Percentiles rank a stretch among this genome's conserved stretches.
These are phyloP conservation scores for Pilatotrama ljubarskyi DNA, from an alignment of 768 basidiomycete species.

Conservation along the genomic window DNA sequence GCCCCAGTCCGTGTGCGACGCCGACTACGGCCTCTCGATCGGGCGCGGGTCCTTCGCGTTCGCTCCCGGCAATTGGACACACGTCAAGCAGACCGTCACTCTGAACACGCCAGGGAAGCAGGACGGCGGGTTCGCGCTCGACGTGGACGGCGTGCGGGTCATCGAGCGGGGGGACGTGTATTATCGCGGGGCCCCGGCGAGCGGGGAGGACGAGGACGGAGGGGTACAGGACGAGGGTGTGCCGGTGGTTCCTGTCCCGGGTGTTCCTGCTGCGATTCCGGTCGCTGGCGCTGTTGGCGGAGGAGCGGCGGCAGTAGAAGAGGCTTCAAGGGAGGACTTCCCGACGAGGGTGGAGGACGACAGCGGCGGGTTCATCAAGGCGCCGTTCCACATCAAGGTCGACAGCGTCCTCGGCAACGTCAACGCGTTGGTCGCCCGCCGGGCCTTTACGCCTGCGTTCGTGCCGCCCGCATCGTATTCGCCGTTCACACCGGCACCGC, in stretches of 20 bases:
- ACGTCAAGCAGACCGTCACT: slow-evolving; percentile 62
- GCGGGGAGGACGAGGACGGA: neutral
- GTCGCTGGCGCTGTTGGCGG: too few relatives aligned
- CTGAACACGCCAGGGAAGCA: slow-evolving; percentile 75
- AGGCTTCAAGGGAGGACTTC: too few relatives aligned
- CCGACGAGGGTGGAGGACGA: neutral
- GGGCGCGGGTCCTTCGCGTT: slow-evolving; percentile 73
- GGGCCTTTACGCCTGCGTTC: slow-evolving; percentile 6
- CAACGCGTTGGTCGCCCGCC: neutral
- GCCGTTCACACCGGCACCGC: neutral
- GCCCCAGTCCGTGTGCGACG: slow-evolving; percentile 60
- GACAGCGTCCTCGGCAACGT: slow-evolving; percentile 1
- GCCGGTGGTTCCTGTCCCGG: neutral
- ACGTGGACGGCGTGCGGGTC: slow-evolving; percentile 58
- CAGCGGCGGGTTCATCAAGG: neutral
- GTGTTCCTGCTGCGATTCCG: too few relatives aligned
- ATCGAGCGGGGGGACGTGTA: slow-evolving; percentile 59
- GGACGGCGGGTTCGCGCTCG: slow-evolving; percentile 64
- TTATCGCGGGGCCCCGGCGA: slow-evolving; percentile 48
- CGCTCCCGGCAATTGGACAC: slow-evolving; percentile 67
- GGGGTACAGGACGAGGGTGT: neutral
- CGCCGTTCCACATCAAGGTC: neutral
- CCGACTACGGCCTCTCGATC: slow-evolving; percentile 70
- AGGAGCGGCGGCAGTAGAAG: too few relatives aligned
- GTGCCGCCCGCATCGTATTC: neutral